Percentiles rank a stretch among this genome's conserved stretches.
Evolutionary conservation across 2,329 filamentous ascomycete species (phyloP).

Genomic region (Cladophialophora yegresii): DNA sequence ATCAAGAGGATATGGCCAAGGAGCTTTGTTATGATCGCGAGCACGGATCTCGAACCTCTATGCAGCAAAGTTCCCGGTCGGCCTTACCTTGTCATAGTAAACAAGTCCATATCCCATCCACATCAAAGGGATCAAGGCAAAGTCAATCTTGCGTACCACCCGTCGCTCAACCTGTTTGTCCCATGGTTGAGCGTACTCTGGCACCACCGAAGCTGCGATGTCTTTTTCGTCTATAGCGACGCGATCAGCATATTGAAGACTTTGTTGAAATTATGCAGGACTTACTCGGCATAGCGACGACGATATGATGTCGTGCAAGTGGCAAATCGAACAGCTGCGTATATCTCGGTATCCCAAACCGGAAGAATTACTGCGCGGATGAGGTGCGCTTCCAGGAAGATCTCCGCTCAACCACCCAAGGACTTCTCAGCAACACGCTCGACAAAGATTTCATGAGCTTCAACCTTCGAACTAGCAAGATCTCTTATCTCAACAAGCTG

Average conservation of each 20-base stretch:
- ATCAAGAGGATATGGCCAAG: background rate
- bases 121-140: slow-evolving; percentile 69
- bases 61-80: background rate
- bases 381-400: background rate
- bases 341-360: background rate
- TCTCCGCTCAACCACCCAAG: background rate
- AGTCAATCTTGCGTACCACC: slow-evolving; percentile 67
- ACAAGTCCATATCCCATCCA: slow-evolving; percentile 65
- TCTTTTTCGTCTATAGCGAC: slow-evolving; percentile 49
- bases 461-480: background rate
- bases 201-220: slow-evolving; percentile 61
- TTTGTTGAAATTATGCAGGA: background rate
- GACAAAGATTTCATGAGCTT: background rate
- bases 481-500: background rate
- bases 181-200: slow-evolving; percentile 56
- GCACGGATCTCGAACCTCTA: background rate
- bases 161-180: slow-evolving; percentile 59
- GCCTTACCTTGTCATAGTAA: slow-evolving; percentile 66
- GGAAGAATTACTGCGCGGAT: background rate
- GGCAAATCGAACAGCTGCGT: background rate
- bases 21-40: background rate
- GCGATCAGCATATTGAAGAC: background rate
- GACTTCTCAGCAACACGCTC: background rate
- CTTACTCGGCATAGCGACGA: background rate
- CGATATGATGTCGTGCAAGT: background rate